Evolutionary conservation across 2,329 filamentous ascomycete genomes (phyloP).

Genomic region (Pseudomassariella vexata): DNA sequence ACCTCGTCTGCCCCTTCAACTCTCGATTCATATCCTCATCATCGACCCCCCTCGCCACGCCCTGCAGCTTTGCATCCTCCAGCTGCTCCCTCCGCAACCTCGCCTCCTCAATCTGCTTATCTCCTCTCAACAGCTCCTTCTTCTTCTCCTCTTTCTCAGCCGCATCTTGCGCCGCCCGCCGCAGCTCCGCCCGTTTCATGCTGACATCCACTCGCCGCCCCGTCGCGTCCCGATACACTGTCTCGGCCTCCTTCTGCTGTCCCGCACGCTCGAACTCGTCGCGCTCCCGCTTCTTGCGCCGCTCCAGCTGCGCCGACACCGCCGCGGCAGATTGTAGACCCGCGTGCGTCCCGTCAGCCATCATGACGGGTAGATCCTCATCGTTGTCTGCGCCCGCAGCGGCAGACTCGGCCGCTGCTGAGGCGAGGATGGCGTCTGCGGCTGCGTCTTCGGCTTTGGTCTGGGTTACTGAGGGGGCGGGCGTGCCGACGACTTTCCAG

Average conservation of each 20-base stretch:
- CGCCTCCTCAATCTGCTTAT: conserved; percentile 71
- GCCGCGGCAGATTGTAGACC: conserved; percentile 81
- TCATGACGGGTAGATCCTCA: conserved; percentile 50
- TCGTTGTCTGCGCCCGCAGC: conserved; percentile 43
- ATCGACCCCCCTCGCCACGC: conserved; percentile 72
- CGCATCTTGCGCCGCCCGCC: conserved; percentile 58
- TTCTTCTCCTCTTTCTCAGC: conserved; percentile 69
- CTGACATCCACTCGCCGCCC: conserved; percentile 90
- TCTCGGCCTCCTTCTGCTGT: conserved; percentile 58
- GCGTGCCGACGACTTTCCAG: conserved; percentile 67
- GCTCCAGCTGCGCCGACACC: conserved; percentile 63
- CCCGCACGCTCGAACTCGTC: conserved; percentile 32
- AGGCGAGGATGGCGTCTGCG: conserved; percentile 73
- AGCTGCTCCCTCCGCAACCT: conserved; percentile 61
- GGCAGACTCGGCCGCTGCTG: conserved; percentile 61
- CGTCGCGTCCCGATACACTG: conserved; percentile 91
- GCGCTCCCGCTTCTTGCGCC: conserved; percentile 54
- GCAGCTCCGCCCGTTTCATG: conserved; percentile 82
- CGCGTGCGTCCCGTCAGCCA: conserved; percentile 83
- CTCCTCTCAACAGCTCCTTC: conserved; percentile 69
- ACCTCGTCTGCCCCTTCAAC: conserved; percentile 68
- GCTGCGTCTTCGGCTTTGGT: conserved; percentile 48
- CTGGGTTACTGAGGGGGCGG: conserved; percentile 19
- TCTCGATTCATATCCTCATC: conserved; percentile 83
- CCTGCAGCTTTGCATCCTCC: conserved; percentile 77